Base-by-base conservation (phyloP, 2,329 filamentous ascomycete genomes). In the Pseudogymnoascus sp. region DNA sequence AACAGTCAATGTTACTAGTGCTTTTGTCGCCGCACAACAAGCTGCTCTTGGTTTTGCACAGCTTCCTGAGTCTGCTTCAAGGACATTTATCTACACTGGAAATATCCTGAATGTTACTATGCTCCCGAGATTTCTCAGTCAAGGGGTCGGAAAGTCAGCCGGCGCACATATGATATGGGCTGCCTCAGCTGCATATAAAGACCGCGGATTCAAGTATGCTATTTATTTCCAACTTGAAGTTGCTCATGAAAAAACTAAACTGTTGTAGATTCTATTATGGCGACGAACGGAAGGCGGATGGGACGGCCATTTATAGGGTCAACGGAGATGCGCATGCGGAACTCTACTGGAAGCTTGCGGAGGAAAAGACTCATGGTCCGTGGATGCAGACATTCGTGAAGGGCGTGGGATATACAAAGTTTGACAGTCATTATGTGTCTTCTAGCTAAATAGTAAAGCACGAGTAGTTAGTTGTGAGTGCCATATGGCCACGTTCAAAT, bases 381-480 rank as follows among this genome's bases (percentile, higher is more conserved):
- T 82, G 79, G 79, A 65, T 73, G 65, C 72, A 76, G 63, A 80
- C 77, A 0, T 80, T 80, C 62, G 76, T 79, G n/a, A 74, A 77
- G 59, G 74, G 67, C 3, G 64, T 61, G 26, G 68, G 68, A 13
- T 68, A 69, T 64, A 64, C 66, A 19, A 64, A 67, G 61, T 71
- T 69, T 31, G 44, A 53, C 3, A 16, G 24, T 31, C 24, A 53
- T 4, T 53, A 53, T 11, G 44, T 14, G 14, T 53, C 44, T 16
- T 53, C 44, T 2, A 21, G n/a, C 42, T 47, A 26, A 24, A 24
- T 47, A 38, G 4, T 38, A n/a, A 6, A 16, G 37, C n/a, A 40
- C 4, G 38, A n/a, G 37, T 40, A 40, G 37, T 6, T 40, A n/a
- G 24, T 37, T 37, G 33, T 14, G 13, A 38, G 14, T 37, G 13